Evolutionary conservation across 2,329 filamentous ascomycete species (phyloP), one percentile per base, ranked within the genome.

Genomic region (Cladosporium sp.): DNA sequence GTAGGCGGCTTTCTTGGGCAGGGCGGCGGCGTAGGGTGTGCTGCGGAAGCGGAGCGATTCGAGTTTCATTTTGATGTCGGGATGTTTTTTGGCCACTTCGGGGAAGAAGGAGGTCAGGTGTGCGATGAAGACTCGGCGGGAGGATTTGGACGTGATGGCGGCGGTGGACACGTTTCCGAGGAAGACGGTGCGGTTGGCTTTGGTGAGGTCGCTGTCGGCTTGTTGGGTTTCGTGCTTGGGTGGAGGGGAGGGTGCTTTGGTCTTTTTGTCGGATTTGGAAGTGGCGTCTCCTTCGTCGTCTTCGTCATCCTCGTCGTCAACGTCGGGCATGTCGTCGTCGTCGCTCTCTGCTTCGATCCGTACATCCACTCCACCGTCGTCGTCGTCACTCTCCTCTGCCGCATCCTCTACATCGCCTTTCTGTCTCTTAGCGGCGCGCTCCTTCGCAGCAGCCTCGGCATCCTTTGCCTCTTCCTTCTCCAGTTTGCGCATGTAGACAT

Each of bases 41-140:
- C 92, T 97, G 52, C 93, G 88, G 77, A 97, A 99, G 18, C 93
- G 89, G 54, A 99, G 78, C 2, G 91, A 96, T 67, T 96, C 88
- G 39, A 99, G 76, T 62, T 88, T 91, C 17, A 73, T 73, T 37
- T 70, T 67, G 52, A 71, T 66, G 19, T 62, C 62, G 1, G 78
- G 73, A 1, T 67, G 69, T 41, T 70, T 76, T 37, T 40, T 41
- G 6, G 40, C 37, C 56, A 73, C 73, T 60, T 67, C 77, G 59
- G 68, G 76, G 43, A 95, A 76, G 62, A 89, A 86, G 1, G 89
- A 89, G n/a, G 80, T 77, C 40, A 96, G 80, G 67, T 96, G 89
- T 37, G 79, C 75, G 58, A 89, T 74, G 24, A 96, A 79, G 2
- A 79, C 79, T 73, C 89, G 95, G 72, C 89, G 90, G 29, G 84